These are phyloP conservation scores for Thelephora terrestris DNA, from an alignment of 1,284 basidiomycete genomes.

Conservation along the genomic window DNA sequence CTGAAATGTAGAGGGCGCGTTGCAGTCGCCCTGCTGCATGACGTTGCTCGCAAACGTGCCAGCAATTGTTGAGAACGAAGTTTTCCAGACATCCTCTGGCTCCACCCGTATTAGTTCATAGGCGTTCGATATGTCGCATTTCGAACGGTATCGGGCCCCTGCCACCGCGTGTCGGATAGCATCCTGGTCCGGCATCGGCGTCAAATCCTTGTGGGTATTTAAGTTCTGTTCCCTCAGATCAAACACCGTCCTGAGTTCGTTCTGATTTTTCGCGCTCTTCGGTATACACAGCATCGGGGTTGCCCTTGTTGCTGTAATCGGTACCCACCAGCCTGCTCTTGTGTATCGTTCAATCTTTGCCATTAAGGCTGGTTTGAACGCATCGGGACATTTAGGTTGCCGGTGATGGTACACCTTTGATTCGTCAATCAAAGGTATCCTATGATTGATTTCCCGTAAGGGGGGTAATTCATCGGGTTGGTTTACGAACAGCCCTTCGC, in stretches of 20 bases:
- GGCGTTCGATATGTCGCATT: conserved; percentile 21
- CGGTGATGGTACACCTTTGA: conserved; percentile 15
- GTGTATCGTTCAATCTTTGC: too few relatives aligned
- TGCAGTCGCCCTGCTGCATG: conserved; percentile 26
- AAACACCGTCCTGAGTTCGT: conserved; percentile 15
- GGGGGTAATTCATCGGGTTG: conserved; percentile 10
- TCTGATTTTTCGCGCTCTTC: too few relatives aligned
- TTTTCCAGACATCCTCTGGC: conserved; percentile 17
- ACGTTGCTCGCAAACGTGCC: conserved; percentile 19
- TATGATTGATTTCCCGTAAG: conserved; percentile 16
- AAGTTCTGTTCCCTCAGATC: conserved; percentile 17
- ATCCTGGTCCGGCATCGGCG: conserved; percentile 24
- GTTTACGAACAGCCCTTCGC: background rate
- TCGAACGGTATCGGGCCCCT: conserved; percentile 12
- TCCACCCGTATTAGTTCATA: conserved; percentile 21
- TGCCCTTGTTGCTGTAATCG: too few relatives aligned
- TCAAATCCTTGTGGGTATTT: conserved; percentile 22
- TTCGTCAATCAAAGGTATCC: conserved; percentile 18
- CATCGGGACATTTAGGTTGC: conserved; percentile 15
- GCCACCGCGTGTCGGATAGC: conserved; percentile 20
- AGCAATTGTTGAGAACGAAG: conserved; percentile 13
- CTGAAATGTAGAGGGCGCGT: conserved; percentile 24
- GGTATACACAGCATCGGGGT: too few relatives aligned
- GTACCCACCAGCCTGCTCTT: too few relatives aligned
- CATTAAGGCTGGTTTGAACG: too few relatives aligned